phyloP scores from a whole-genome alignment of 2,329 filamentous ascomycete species.

The Blastomyces gilchristii region DNA sequence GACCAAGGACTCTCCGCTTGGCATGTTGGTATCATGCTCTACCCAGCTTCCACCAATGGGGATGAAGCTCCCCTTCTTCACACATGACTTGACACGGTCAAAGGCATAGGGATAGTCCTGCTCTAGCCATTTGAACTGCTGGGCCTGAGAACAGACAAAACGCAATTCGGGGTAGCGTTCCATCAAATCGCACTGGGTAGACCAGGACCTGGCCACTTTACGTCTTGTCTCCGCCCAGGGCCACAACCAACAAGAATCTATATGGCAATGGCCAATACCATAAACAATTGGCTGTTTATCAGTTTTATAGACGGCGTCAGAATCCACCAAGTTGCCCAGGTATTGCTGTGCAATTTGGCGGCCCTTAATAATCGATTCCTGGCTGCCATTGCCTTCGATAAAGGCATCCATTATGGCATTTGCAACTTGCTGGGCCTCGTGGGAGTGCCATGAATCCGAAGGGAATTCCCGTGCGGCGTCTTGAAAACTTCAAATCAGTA shows the following conservation, averaged over 20 bases:
- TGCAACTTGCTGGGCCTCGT: constrained; percentile 70
- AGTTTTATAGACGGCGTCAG: constrained; percentile 69
- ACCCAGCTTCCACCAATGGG: constrained; percentile 98
- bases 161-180: constrained; percentile 89
- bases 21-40: constrained; percentile 96
- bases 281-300: constrained; percentile 68
- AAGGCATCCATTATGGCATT: constrained; percentile 88
- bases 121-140: constrained; percentile 98
- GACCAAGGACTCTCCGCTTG: constrained; percentile 85
- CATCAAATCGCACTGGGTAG: constrained; percentile 90
- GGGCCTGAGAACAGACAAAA: constrained; percentile 86
- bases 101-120: constrained; percentile 78
- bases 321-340: constrained; percentile 70
- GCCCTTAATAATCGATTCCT: constrained; percentile 66
- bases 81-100: constrained; percentile 81
- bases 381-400: constrained; percentile 60
- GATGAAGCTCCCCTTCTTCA: constrained; percentile 83
- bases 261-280: constrained; percentile 92
- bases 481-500: constrained; percentile 10
- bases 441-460: constrained; percentile 75
- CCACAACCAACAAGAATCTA: constrained; percentile 98
- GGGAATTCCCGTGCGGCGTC: constrained; percentile 91
- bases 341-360: constrained; percentile 77
- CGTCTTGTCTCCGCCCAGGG: constrained; percentile 96
- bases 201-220: constrained; percentile 93